A percentile compares a stretch with the other conserved stretches of the same genome.
These are phyloP conservation scores for Boehmeria nivea DNA, from an alignment of 306 rosid genomes.

Conservation along the genomic window DNA sequence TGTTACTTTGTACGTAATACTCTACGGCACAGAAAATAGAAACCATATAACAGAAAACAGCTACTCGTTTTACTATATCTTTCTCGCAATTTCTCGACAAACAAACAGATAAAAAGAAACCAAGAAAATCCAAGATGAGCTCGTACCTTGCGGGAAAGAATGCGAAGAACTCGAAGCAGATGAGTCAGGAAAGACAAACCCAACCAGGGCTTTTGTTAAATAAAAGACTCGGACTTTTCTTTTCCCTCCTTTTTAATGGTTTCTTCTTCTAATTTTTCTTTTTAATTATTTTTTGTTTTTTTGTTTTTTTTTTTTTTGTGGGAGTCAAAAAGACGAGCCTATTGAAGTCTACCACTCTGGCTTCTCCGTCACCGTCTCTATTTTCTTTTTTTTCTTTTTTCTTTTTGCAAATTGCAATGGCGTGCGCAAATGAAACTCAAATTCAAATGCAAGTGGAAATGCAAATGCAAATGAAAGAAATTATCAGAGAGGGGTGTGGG, in stretches of 20 bases:
- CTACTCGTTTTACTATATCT: too few relatives aligned
- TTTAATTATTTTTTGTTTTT: too few relatives aligned
- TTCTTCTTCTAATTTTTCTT: too few relatives aligned
- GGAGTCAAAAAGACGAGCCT: conserved; percentile 55
- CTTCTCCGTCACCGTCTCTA: conserved; percentile 25
- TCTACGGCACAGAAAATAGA: conserved; percentile 22
- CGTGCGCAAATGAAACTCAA: conserved; percentile 27
- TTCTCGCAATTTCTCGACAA: not conserved
- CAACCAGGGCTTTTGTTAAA: not conserved
- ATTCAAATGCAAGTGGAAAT: conserved; percentile 3
- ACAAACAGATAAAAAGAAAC: conserved; percentile 9
- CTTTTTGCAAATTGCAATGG: not conserved
- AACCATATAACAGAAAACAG: conserved; percentile 26
- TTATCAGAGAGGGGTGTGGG: conserved; percentile 11
- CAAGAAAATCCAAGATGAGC: not conserved
- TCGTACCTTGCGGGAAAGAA: conserved; percentile 29
- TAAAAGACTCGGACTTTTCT: conserved; percentile 28
- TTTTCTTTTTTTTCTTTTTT: not conserved
- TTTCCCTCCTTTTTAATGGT: conserved; percentile 11
- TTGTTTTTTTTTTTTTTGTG: not conserved
- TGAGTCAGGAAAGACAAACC: conserved; percentile 1
- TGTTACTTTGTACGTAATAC: conserved; percentile 15
- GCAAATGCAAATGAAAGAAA: conserved; percentile 1
- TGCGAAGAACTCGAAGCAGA: conserved; percentile 13
- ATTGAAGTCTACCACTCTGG: conserved; percentile 26